These are phyloP conservation scores for Aspergillus glaucus DNA, from an alignment of 2,329 filamentous ascomycete species.

Conservation along the genomic window DNA sequence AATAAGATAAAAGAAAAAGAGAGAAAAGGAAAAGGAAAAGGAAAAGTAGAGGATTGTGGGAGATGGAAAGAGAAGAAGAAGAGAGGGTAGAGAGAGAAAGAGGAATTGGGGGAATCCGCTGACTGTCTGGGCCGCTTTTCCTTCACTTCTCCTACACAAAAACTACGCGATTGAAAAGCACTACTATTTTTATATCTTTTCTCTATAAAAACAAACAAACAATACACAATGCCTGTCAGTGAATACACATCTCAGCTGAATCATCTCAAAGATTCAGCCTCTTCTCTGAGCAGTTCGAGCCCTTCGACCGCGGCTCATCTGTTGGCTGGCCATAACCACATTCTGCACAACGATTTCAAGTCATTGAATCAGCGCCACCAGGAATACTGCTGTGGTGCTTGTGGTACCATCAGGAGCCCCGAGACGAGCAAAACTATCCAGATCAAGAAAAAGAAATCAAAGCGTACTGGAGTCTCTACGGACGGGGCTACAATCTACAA, in stretches of 20 bases:
- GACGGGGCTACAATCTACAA: slow-evolving; percentile 28
- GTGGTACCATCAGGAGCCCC: slow-evolving; percentile 32
- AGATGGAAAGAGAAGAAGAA: neutral
- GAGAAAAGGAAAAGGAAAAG: neutral
- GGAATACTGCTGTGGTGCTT: slow-evolving; percentile 33
- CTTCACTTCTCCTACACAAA: neutral
- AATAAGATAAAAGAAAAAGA: neutral
- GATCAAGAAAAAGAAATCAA: slow-evolving; percentile 16
- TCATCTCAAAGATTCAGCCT: slow-evolving; percentile 34
- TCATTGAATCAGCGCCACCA: slow-evolving; percentile 26
- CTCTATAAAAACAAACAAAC: neutral
- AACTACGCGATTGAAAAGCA: neutral
- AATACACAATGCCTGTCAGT: slow-evolving; percentile 15
- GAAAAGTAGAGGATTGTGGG: neutral
- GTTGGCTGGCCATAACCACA: slow-evolving; percentile 29
- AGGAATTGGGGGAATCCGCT: neutral
- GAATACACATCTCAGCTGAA: slow-evolving; percentile 22
- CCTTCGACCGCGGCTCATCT: slow-evolving; percentile 39
- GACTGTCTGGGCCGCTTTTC: neutral
- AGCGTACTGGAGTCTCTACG: slow-evolving; percentile 1
- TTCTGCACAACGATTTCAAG: slow-evolving; percentile 29
- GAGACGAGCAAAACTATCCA: slow-evolving; percentile 24
- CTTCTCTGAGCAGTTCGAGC: slow-evolving; percentile 23
- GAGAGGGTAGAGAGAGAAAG: neutral
- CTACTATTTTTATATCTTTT: neutral